phyloP scores from a whole-genome alignment of 768 basidiomycete species.

The Agrocybe chaxingu region DNA sequence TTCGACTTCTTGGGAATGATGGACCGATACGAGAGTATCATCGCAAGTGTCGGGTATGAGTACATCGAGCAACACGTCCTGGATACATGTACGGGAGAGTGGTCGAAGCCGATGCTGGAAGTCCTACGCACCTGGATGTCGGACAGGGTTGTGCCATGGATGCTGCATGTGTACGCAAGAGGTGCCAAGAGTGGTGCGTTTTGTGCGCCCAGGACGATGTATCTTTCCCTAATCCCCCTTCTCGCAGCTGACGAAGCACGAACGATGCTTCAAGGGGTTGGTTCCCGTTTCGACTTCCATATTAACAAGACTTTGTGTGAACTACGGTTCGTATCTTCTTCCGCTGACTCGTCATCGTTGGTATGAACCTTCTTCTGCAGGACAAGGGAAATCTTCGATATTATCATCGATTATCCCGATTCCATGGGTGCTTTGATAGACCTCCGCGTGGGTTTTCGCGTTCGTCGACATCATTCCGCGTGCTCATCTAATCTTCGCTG shows the following conservation, averaged over 20 bases:
- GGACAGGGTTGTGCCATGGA: slow-evolving; percentile 79
- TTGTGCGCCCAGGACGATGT: slow-evolving; percentile 1
- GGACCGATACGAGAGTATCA: slow-evolving; percentile 79
- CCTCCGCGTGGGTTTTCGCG: slow-evolving; percentile 54
- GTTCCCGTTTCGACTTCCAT: slow-evolving; percentile 87
- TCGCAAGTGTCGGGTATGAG: slow-evolving; percentile 83
- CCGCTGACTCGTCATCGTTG: neutral
- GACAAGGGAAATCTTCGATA: slow-evolving; percentile 88
- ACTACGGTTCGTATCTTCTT: slow-evolving; percentile 52
- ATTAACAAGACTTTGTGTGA: slow-evolving; percentile 90
- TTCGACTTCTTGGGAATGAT: slow-evolving; percentile 73
- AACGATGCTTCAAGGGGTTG: slow-evolving; percentile 70
- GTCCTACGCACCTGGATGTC: slow-evolving; percentile 74
- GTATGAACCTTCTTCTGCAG: slow-evolving; percentile 25
- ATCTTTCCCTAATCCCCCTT: slow-evolving; percentile 2
- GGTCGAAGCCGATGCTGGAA: slow-evolving; percentile 63
- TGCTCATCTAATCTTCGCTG: neutral
- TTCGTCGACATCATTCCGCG: neutral
- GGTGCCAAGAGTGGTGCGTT: slow-evolving; percentile 42
- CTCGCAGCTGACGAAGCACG: slow-evolving; percentile 67
- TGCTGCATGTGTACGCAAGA: slow-evolving; percentile 75
- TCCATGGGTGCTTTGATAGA: slow-evolving; percentile 84
- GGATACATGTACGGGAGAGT: slow-evolving; percentile 62
- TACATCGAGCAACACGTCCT: slow-evolving; percentile 76
- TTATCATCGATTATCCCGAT: slow-evolving; percentile 92